Conservation (phyloP, 345 rosid species). For the Eucalyptus erythrocorys region DNA sequence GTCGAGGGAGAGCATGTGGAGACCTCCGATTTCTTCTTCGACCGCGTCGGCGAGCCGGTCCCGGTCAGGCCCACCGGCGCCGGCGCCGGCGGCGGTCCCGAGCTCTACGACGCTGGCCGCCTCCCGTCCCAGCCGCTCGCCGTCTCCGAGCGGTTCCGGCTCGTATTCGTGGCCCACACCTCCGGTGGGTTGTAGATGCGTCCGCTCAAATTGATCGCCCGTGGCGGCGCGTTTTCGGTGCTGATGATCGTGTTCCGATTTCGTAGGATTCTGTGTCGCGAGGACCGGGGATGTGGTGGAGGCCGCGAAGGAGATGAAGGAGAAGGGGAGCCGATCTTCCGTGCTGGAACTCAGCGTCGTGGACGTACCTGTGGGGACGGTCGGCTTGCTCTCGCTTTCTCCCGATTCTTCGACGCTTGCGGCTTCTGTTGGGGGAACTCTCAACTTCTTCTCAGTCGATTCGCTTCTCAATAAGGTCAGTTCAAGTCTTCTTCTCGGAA, state of each 20-base stretch:
- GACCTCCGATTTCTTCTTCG: constrained; percentile 58
- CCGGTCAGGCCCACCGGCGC: constrained; percentile 11
- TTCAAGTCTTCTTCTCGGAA: not conserved
- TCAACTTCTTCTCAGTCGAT: constrained; percentile 50
- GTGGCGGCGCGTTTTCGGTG: not conserved
- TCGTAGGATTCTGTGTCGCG: constrained; percentile 71
- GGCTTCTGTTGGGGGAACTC: constrained; percentile 28
- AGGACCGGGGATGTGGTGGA: constrained; percentile 64
- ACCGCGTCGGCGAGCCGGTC: constrained; percentile 55
- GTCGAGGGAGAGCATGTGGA: constrained; percentile 47
- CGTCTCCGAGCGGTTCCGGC: constrained; percentile 35
- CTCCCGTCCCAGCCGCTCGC: constrained; percentile 78
- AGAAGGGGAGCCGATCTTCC: constrained; percentile 15
- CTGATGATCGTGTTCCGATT: not conserved
- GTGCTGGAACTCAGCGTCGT: constrained; percentile 48
- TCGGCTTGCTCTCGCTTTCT: constrained; percentile 53
- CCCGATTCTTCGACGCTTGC: constrained; percentile 56
- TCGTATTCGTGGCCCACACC: constrained; percentile 63
- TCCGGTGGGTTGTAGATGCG: constrained; percentile 21
- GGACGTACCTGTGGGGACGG: constrained; percentile 43
- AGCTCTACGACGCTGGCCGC: constrained; percentile 20
- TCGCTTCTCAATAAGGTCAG: constrained; percentile 55
- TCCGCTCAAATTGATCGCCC: not conserved
- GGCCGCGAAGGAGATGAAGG: constrained; percentile 36
- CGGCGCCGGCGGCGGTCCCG: not conserved